A percentile compares a stretch with the other conserved stretches of the same genome.
phyloP scores from a whole-genome alignment of 495 filamentous ascomycete genomes.

The Lentithecium fluviatile region DNA sequence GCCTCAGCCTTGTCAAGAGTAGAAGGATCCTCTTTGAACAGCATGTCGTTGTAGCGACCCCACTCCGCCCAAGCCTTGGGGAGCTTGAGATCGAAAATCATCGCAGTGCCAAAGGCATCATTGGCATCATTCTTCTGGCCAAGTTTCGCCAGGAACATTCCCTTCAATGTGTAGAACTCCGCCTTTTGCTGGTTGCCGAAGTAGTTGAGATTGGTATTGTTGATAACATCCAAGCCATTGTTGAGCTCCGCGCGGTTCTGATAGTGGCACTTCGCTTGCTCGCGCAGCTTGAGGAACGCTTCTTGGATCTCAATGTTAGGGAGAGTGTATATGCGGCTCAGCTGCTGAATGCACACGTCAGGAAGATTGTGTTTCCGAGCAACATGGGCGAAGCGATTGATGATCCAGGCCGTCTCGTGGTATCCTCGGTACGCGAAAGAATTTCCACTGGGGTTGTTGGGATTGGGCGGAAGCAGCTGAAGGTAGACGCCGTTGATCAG shows the following conservation, averaged over 20 bases:
- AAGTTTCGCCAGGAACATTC: conserved; percentile 97
- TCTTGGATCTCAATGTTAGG: conserved; percentile 99
- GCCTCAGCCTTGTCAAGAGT: conserved; percentile 80
- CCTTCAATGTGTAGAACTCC: conserved; percentile 98
- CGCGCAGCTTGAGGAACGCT: conserved; percentile 92
- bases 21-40: conserved; percentile 83
- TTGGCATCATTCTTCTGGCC: conserved; percentile 85
- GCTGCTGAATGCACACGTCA: conserved; percentile 93
- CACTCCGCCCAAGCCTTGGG: conserved; percentile 99
- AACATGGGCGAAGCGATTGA: conserved; percentile 97
- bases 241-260: conserved; percentile 89
- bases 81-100: conserved; percentile 91
- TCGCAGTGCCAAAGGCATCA: conserved; percentile 86
- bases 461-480: conserved; percentile 74
- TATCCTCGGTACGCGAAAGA: conserved; percentile 96
- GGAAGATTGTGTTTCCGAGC: conserved; percentile 95
- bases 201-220: conserved; percentile 98
- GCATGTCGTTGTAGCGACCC: conserved; percentile 94
- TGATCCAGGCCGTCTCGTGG: conserved; percentile 99
- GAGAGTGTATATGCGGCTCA: conserved; percentile 95
- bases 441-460: conserved; percentile 73
- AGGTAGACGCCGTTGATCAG: conserved; percentile 95
- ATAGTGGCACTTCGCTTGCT: conserved; percentile 98
- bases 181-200: conserved; percentile 95
- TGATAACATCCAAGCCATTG: conserved; percentile 94